phyloP scores from a whole-genome alignment of 257 asterid species.

The Nicotiana noctiflora region DNA sequence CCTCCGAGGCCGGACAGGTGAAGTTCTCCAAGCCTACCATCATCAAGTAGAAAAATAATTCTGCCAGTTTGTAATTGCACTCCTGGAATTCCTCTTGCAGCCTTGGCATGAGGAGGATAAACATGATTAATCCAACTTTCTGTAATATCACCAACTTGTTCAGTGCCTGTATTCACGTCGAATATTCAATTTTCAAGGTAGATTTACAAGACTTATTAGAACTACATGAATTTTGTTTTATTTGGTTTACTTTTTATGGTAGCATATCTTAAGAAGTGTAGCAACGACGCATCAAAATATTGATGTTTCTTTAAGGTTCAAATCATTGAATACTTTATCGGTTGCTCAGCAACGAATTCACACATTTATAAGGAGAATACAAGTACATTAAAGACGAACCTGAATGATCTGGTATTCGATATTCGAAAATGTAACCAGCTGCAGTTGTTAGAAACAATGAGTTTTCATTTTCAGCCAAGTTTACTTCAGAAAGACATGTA shows the following conservation, averaged over 20 bases:
- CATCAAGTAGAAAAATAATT: no score
- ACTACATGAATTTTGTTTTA: background rate
- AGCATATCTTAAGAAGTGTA: background rate
- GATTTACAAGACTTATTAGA: background rate
- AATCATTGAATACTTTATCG: no score
- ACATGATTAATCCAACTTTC: constrained; percentile 61
- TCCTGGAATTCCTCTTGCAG: constrained; percentile 52
- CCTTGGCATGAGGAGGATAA: constrained; percentile 73
- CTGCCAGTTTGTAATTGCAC: constrained; percentile 59
- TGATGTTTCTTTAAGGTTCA: no score
- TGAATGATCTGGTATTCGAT: constrained; percentile 33
- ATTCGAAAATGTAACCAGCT: constrained; percentile 63
- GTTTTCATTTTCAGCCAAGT: constrained; percentile 22
- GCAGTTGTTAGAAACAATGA: constrained; percentile 53
- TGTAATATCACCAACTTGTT: constrained; percentile 26
- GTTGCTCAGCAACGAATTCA: no score
- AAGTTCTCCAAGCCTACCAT: constrained; percentile 81
- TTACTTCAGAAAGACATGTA: constrained; percentile 47
- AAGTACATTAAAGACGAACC: constrained; percentile 22
- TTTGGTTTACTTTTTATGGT: background rate
- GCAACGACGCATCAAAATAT: background rate
- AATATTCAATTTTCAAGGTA: background rate
- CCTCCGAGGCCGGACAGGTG: constrained; percentile 67
- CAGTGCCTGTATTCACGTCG: constrained; percentile 28
- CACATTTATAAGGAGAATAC: background rate